A percentile compares a stretch with the other conserved stretches of the same genome.
phyloP scores from a whole-genome alignment of 1,139 yeast genomes.

The Candida frijolesensis region DNA sequence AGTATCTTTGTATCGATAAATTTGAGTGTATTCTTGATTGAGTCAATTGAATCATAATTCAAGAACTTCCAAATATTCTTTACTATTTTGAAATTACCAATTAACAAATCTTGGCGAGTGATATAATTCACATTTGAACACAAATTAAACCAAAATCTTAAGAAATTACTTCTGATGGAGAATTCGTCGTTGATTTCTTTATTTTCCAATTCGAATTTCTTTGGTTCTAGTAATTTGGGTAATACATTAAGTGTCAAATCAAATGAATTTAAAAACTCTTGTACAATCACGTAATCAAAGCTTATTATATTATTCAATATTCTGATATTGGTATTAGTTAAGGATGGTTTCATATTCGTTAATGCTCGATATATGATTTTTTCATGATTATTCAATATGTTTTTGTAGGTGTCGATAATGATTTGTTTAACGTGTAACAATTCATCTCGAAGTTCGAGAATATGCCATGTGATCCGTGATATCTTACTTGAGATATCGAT shows the following conservation, averaged over 20 bases:
- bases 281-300: slow-evolving; percentile 53
- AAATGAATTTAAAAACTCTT: slow-evolving; percentile 62
- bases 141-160: slow-evolving; percentile 62
- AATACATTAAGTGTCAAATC: slow-evolving; percentile 67
- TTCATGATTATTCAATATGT: slow-evolving; percentile 53
- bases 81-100: slow-evolving; percentile 58
- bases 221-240: slow-evolving; percentile 62
- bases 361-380: slow-evolving; percentile 73
- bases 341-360: slow-evolving; percentile 55
- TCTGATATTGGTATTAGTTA: slow-evolving; percentile 63
- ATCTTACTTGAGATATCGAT: slow-evolving; percentile 41
- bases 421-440: slow-evolving; percentile 10
- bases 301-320: slow-evolving; percentile 55
- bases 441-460: slow-evolving; percentile 15
- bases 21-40: slow-evolving; percentile 42
- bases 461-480: slow-evolving; percentile 25
- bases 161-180: slow-evolving; percentile 57
- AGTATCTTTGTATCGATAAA: slow-evolving; percentile 56
- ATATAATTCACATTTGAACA: slow-evolving; percentile 50
- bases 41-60: slow-evolving; percentile 53
- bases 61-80: slow-evolving; percentile 67
- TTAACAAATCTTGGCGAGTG: slow-evolving; percentile 63
- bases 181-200: slow-evolving; percentile 29
- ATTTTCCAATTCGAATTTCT: slow-evolving; percentile 45
- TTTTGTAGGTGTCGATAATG: slow-evolving; percentile 39